Evolutionary conservation across 2,329 filamentous ascomycete species (phyloP).

Genomic region (Elsinoe necatrix): DNA sequence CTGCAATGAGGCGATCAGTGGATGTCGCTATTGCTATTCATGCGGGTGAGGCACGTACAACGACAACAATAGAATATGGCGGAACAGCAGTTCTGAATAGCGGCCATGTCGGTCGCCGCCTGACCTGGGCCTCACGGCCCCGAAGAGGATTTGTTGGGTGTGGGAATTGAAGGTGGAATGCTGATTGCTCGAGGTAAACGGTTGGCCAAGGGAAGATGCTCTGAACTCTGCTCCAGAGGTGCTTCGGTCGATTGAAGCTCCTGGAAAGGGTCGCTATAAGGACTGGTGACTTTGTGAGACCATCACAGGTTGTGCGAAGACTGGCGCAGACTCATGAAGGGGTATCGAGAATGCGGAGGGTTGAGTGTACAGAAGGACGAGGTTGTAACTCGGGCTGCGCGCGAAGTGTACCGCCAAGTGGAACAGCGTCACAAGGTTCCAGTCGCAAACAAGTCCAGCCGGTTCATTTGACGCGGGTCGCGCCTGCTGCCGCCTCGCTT

Average conservation of each 20-base stretch:
- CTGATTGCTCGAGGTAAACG: conserved; percentile 12
- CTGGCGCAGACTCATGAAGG: background rate
- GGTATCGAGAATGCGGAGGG: background rate
- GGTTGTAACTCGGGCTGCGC: conserved; percentile 10
- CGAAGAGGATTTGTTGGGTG: background rate
- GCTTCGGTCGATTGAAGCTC: background rate
- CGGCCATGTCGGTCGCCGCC: conserved; percentile 19
- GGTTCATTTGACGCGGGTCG: background rate
- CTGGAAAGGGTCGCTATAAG: background rate
- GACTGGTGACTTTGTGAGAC: background rate
- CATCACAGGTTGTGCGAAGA: background rate
- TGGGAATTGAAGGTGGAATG: background rate
- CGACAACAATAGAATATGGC: conserved; percentile 29
- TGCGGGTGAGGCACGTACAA: conserved; percentile 20
- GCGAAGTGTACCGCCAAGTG: conserved; percentile 4
- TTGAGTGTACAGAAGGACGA: background rate
- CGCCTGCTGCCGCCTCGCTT: background rate
- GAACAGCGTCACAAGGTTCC: conserved; percentile 6
- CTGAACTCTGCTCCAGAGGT: conserved; percentile 5
- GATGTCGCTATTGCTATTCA: background rate
- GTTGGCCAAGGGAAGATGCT: conserved; percentile 4
- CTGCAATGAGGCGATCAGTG: conserved; percentile 27
- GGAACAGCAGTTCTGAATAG: conserved; percentile 27
- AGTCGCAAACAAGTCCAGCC: background rate
- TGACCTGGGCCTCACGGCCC: conserved; percentile 16